phyloP scores from a whole-genome alignment of 176 grass and related monocot species.

The Cenchrus purpureus region DNA sequence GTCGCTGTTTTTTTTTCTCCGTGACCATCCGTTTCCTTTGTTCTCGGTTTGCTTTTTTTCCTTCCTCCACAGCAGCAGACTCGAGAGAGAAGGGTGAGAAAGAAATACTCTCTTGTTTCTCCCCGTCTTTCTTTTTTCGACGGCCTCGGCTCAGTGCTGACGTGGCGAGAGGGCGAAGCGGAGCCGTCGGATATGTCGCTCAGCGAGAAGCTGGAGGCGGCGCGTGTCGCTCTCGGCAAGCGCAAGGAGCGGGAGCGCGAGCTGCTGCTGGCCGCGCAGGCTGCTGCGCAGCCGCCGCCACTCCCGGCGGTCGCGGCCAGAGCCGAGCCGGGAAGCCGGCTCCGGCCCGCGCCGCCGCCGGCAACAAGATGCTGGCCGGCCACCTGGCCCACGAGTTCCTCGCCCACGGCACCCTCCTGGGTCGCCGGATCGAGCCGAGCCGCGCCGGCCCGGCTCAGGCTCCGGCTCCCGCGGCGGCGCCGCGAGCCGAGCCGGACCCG shows the following conservation, averaged over 20 bases:
- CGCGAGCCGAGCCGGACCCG: slow-evolving; percentile 38
- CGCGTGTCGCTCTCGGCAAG: slow-evolving; percentile 64
- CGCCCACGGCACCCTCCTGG: slow-evolving; percentile 64
- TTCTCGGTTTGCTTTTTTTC: background rate
- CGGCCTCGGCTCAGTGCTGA: slow-evolving; percentile 29
- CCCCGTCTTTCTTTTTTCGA: background rate
- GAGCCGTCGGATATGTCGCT: slow-evolving; percentile 63
- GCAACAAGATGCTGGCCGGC: slow-evolving; percentile 73
- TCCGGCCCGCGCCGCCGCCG: background rate
- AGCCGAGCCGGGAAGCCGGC: slow-evolving; percentile 48
- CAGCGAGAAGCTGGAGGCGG: slow-evolving; percentile 57
- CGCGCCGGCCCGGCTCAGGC: background rate
- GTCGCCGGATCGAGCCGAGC: slow-evolving; percentile 48
- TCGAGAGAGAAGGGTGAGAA: background rate
- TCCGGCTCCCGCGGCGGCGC: slow-evolving; percentile 2
- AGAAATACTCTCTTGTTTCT: background rate
- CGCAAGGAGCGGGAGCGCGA: slow-evolving; percentile 65
- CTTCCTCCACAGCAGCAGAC: background rate
- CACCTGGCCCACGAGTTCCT: slow-evolving; percentile 88
- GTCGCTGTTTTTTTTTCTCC: background rate
- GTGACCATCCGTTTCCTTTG: background rate
- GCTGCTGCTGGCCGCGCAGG: slow-evolving; percentile 24
- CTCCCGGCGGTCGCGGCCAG: slow-evolving; percentile 18
- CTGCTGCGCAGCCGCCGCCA: background rate
- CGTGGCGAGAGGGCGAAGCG: slow-evolving; percentile 33